Evolutionary conservation across 805 yeast species (phyloP).

Genomic region (Ogataea minuta): DNA sequence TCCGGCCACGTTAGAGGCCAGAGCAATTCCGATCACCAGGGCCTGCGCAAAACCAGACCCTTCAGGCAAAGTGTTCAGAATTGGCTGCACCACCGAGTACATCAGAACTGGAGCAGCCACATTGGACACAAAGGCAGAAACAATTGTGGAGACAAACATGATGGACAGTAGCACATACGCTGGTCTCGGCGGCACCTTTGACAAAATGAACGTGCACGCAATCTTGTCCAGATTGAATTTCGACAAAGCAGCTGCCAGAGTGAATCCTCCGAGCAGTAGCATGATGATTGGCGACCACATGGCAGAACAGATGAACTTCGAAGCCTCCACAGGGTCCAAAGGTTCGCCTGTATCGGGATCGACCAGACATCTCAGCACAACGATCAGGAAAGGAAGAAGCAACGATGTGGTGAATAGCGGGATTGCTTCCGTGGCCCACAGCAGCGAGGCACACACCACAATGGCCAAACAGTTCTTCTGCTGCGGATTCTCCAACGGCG

Average conservation of each 20-base stretch:
- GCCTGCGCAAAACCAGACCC: slow-evolving; percentile 78
- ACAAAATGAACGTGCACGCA: slow-evolving; percentile 75
- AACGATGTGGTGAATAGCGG: slow-evolving; percentile 90
- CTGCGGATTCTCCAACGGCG: slow-evolving; percentile 62
- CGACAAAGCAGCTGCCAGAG: slow-evolving; percentile 91
- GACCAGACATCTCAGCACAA: slow-evolving; percentile 65
- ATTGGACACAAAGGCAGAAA: slow-evolving; percentile 94
- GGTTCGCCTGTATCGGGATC: slow-evolving; percentile 49
- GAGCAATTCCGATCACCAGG: slow-evolving; percentile 83
- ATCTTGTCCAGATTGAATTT: slow-evolving; percentile 87
- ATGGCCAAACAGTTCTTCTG: slow-evolving; percentile 82
- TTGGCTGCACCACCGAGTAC: slow-evolving; percentile 86
- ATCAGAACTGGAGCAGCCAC: slow-evolving; percentile 97
- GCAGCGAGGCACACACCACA: slow-evolving; percentile 71
- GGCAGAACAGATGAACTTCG: slow-evolving; percentile 72
- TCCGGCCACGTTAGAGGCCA: slow-evolving; percentile 92
- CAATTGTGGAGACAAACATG: slow-evolving; percentile 82
- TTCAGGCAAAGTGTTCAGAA: slow-evolving; percentile 78
- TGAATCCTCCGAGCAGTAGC: slow-evolving; percentile 88
- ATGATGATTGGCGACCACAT: slow-evolving; percentile 97
- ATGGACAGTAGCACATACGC: slow-evolving; percentile 70
- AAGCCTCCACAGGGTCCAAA: slow-evolving; percentile 65
- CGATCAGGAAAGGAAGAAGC: slow-evolving; percentile 77
- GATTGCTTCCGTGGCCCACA: slow-evolving; percentile 96
- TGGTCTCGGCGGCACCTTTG: slow-evolving; percentile 86